Conservation (phyloP, 768 basidiomycete genomes). For the Udeniomyces megalosporus region DNA sequence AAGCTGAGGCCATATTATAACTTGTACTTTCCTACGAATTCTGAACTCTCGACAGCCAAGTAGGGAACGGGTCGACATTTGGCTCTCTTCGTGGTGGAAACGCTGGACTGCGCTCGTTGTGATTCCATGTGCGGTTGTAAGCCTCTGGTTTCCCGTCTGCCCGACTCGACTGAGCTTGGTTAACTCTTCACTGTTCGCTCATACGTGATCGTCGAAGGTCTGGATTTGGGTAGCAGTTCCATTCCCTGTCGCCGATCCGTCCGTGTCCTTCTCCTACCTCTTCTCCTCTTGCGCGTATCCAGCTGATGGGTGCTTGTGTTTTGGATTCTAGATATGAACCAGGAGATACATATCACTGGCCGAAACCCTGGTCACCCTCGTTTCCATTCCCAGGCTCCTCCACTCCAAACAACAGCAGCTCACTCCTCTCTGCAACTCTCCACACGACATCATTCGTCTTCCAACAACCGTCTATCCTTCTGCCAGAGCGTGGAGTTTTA, state of each 20-base stretch:
- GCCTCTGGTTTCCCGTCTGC: constrained; percentile 6
- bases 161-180: neutral
- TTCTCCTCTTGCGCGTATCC: neutral
- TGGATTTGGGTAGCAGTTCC: constrained; percentile 34
- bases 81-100: constrained; percentile 31
- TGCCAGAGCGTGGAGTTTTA: too few species aligned
- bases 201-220: constrained; percentile 19
- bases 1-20: too few species aligned
- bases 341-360: constrained; percentile 3
- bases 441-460: neutral
- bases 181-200: neutral
- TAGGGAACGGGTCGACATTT: constrained; percentile 27
- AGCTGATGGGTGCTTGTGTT: too few species aligned
- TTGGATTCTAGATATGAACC: constrained; percentile 3
- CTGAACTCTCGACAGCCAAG: constrained; percentile 22
- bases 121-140: constrained; percentile 30
- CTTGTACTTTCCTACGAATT: too few species aligned
- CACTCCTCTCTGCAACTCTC: neutral
- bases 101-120: constrained; percentile 30
- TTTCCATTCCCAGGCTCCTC: neutral
- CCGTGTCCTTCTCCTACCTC: constrained; percentile 15
- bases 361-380: neutral
- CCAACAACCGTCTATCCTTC: too few species aligned
- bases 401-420: neutral
- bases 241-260: constrained; percentile 32